Conservation (phyloP, 768 basidiomycete genomes). For the Suillus brevipes region DNA sequence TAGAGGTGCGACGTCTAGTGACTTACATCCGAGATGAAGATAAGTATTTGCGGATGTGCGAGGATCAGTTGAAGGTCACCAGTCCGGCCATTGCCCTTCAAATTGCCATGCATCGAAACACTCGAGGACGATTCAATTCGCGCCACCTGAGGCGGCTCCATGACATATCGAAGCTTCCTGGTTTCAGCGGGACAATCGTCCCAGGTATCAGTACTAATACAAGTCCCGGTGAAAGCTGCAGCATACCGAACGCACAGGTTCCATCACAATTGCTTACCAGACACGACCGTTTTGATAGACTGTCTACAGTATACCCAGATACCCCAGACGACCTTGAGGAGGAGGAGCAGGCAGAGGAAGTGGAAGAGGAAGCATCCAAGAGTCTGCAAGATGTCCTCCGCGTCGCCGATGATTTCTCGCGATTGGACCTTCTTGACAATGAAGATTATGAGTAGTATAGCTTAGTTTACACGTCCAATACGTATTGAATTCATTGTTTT, state of each 20-base stretch:
- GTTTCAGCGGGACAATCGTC: constrained; percentile 11
- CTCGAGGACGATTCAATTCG: constrained; percentile 8
- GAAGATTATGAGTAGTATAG: too few relatives aligned
- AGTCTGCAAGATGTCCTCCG: too few relatives aligned
- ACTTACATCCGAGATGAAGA: constrained; percentile 21
- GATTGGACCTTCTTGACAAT: too few relatives aligned
- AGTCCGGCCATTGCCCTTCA: constrained; percentile 14
- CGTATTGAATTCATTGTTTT: too few relatives aligned
- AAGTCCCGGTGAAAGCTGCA: not conserved
- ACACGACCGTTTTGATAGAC: not conserved
- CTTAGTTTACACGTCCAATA: too few relatives aligned
- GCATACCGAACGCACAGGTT: not conserved
- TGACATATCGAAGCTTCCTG: constrained; percentile 10
- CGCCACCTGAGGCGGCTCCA: constrained; percentile 11
- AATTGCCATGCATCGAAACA: constrained; percentile 7
- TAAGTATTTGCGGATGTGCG: constrained; percentile 2
- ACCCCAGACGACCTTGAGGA: too few relatives aligned
- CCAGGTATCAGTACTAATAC: not conserved
- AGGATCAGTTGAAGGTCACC: constrained; percentile 1
- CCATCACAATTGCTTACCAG: not conserved
- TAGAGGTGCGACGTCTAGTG: constrained; percentile 20
- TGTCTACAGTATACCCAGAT: too few relatives aligned
- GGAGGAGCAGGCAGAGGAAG: too few relatives aligned
- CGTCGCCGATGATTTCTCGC: too few relatives aligned
- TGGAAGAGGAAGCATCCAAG: too few relatives aligned